phyloP scores from a whole-genome alignment of 208 protist genomes.

The Wallacemonas sp. region DNA sequence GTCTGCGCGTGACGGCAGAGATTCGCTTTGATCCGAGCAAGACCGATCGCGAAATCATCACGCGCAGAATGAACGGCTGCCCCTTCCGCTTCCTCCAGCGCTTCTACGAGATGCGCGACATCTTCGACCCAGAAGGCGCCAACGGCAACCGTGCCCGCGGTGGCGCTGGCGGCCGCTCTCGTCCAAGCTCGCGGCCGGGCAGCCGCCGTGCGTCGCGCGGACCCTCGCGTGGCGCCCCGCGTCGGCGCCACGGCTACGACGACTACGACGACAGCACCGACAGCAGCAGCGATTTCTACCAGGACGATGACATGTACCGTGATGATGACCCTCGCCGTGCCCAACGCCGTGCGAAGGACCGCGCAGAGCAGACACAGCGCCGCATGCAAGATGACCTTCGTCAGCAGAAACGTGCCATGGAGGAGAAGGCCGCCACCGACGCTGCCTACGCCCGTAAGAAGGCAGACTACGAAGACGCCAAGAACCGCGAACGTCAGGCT shows the following conservation, averaged over 20 bases:
- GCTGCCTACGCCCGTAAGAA: slow-evolving; percentile 48
- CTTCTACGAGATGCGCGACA: slow-evolving; percentile 72
- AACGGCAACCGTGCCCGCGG: background rate
- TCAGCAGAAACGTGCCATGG: slow-evolving; percentile 35
- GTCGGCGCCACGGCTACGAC: background rate
- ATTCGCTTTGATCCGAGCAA: slow-evolving; percentile 50
- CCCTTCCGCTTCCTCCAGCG: slow-evolving; percentile 77
- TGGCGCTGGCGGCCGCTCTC: background rate
- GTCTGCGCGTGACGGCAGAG: slow-evolving; percentile 77
- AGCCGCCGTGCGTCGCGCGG: slow-evolving; percentile 12
- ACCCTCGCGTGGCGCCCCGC: background rate
- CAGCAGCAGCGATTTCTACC: slow-evolving; percentile 19
- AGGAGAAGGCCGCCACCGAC: slow-evolving; percentile 45
- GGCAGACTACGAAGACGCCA: slow-evolving; percentile 49
- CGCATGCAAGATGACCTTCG: slow-evolving; percentile 33
- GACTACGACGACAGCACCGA: slow-evolving; percentile 23
- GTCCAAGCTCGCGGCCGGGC: background rate
- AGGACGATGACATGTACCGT: slow-evolving; percentile 13
- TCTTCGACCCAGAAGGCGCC: slow-evolving; percentile 30
- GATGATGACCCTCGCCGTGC: slow-evolving; percentile 19
- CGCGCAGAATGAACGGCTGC: slow-evolving; percentile 65
- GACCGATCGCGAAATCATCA: slow-evolving; percentile 52
- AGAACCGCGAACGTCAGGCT: slow-evolving; percentile 21
- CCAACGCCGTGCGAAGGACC: slow-evolving; percentile 27
- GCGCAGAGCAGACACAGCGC: slow-evolving; percentile 24